Evolutionary conservation across 192 early-diverging fungal genomes (phyloP).

Genomic region (Kappamyces sp.): DNA sequence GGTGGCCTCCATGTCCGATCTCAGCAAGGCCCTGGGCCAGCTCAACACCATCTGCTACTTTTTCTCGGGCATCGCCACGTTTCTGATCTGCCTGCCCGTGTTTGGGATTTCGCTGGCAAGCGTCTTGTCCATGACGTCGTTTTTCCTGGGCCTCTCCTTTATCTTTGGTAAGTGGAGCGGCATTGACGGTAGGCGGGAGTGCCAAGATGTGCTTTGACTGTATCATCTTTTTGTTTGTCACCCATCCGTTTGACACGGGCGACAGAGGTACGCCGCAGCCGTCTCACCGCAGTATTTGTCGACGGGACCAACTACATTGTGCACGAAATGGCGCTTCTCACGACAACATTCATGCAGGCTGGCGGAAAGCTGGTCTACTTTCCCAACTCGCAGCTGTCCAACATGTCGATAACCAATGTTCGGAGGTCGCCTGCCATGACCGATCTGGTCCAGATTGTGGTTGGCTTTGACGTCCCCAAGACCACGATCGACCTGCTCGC

Average conservation of each 20-base stretch:
- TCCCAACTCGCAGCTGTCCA: conserved; percentile 62
- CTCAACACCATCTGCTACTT: conserved; percentile 30
- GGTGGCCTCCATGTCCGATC: conserved; percentile 66
- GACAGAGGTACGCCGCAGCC: no score
- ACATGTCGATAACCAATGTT: conserved; percentile 65
- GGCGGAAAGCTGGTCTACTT: conserved; percentile 78
- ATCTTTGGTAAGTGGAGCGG: conserved; percentile 79
- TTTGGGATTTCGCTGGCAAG: conserved; percentile 56
- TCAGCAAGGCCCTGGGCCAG: conserved; percentile 81
- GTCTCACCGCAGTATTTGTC: no score
- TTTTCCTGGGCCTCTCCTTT: conserved; percentile 75
- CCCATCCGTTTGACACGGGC: conserved; percentile 45
- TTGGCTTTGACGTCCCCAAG: no score
- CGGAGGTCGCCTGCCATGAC: no score
- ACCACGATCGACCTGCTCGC: no score
- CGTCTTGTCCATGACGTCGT: conserved; percentile 61
- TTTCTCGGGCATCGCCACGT: conserved; percentile 26
- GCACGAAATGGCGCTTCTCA: conserved; percentile 69
- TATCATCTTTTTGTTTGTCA: conserved; percentile 82
- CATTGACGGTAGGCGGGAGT: no score
- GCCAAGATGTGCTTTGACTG: conserved; percentile 76
- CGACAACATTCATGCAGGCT: conserved; percentile 73
- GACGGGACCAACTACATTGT: conserved; percentile 65
- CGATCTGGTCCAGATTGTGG: no score
- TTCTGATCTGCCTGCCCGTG: conserved; percentile 27